phyloP scores from a whole-genome alignment of 2,329 filamentous ascomycete genomes.

The Corinectria fuckeliana region DNA sequence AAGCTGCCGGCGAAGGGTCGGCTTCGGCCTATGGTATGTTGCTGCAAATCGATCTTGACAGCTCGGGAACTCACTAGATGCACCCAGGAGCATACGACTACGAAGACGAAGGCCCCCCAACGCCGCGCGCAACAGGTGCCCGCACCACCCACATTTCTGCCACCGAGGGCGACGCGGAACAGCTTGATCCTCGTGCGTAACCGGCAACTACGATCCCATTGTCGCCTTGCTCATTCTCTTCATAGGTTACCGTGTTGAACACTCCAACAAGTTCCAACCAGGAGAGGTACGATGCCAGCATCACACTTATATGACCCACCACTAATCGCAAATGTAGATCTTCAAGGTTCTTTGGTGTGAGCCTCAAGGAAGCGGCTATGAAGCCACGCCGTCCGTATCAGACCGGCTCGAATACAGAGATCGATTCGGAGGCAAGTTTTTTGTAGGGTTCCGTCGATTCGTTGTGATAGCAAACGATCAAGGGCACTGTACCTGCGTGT shows the following conservation, averaged over 20 bases:
- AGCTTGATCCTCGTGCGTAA: slow-evolving; percentile 47
- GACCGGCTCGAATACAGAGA: slow-evolving; percentile 44
- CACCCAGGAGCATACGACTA: slow-evolving; percentile 25
- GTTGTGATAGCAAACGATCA: slow-evolving; percentile 59
- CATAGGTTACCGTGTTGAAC: slow-evolving; percentile 51
- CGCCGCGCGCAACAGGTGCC: slow-evolving; percentile 16
- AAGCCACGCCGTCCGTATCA: slow-evolving; percentile 41
- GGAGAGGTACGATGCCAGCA: slow-evolving; percentile 44
- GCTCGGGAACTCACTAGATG: background rate
- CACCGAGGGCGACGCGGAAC: slow-evolving; percentile 30
- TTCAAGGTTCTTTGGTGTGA: slow-evolving; percentile 64
- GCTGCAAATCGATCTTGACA: background rate
- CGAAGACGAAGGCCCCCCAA: slow-evolving; percentile 37
- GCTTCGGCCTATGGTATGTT: slow-evolving; percentile 29
- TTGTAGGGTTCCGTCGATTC: slow-evolving; percentile 60
- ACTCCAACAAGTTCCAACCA: slow-evolving; percentile 48
- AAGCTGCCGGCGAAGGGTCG: slow-evolving; percentile 22
- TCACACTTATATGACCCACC: background rate
- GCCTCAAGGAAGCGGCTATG: slow-evolving; percentile 49
- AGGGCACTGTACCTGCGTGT: slow-evolving; percentile 64
- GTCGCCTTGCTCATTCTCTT: slow-evolving; percentile 15
- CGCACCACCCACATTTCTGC: slow-evolving; percentile 21
- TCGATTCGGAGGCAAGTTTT: slow-evolving; percentile 48
- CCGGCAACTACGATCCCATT: no score
- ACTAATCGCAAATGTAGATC: slow-evolving; percentile 46